Percentiles rank a stretch among this genome's conserved stretches.
Evolutionary conservation across 1,284 basidiomycete genomes (phyloP).

Genomic region (Pascua sp.): DNA sequence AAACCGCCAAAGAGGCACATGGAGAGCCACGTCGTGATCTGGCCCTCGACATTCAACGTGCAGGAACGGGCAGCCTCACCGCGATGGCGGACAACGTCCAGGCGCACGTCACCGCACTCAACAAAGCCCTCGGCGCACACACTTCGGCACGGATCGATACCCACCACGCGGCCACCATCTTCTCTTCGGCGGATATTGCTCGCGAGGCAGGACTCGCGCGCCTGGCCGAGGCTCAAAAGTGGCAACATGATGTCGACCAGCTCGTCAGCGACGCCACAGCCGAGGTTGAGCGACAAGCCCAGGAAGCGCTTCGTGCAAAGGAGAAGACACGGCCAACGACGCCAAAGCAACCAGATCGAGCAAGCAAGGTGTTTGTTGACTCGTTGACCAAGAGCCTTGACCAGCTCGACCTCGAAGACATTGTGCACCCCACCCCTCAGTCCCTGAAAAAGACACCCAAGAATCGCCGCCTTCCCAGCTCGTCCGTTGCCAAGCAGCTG

Average conservation of each 20-base stretch:
- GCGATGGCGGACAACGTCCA: conserved; percentile 5
- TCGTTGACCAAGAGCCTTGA: conserved; percentile 25
- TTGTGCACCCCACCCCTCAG: conserved; percentile 11
- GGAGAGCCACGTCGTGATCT: background rate
- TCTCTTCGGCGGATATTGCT: conserved; percentile 11
- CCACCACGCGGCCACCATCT: conserved; percentile 11
- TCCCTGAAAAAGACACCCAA: conserved; percentile 9
- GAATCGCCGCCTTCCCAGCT: conserved; percentile 21
- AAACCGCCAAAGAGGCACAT: background rate
- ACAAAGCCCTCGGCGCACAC: conserved; percentile 6
- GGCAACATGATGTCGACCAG: conserved; percentile 8
- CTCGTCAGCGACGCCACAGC: conserved; percentile 3
- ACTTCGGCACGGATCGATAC: conserved; percentile 4
- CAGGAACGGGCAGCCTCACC: background rate
- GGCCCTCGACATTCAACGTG: background rate
- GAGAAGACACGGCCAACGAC: background rate
- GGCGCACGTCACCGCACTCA: conserved; percentile 5
- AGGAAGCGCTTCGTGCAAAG: background rate
- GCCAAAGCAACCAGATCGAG: background rate
- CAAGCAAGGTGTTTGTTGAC: background rate
- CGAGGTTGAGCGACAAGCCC: background rate
- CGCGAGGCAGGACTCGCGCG: conserved; percentile 11
- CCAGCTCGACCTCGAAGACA: conserved; percentile 19
- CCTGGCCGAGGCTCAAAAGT: conserved; percentile 7
- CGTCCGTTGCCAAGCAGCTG: conserved; percentile 6